Evolutionary conservation across 495 filamentous ascomycete species (phyloP).

Genomic region (Penicillium cinerascens): DNA sequence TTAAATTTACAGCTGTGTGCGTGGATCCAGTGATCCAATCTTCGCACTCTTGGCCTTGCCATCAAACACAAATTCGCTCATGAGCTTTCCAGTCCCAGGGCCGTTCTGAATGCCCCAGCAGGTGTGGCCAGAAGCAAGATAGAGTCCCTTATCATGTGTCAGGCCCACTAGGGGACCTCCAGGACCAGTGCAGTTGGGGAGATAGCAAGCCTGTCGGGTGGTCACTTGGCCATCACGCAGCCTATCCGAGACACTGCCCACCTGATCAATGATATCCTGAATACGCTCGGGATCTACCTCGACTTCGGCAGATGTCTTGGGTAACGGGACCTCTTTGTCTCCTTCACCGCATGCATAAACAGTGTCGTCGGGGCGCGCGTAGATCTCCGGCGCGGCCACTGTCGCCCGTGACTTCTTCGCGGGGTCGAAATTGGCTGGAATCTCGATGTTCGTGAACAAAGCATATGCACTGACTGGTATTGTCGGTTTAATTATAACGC

Average conservation of each 20-base stretch:
- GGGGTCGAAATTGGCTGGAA: constrained; percentile 59
- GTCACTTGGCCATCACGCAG: constrained; percentile 73
- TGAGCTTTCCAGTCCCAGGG: constrained; percentile 82
- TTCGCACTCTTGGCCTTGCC: constrained; percentile 73
- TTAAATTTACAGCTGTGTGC: constrained; percentile 40
- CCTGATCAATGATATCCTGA: constrained; percentile 84
- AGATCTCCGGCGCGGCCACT: constrained; percentile 84
- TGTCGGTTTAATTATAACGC: constrained; percentile 73
- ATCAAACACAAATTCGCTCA: constrained; percentile 83
- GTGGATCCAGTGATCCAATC: constrained; percentile 67
- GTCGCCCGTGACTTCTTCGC: constrained; percentile 51
- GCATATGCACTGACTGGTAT: constrained; percentile 80
- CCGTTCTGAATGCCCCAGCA: constrained; percentile 99
- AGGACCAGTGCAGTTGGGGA: constrained; percentile 67
- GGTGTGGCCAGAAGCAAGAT: constrained; percentile 87
- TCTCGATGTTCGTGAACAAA: constrained; percentile 83
- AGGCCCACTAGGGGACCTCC: constrained; percentile 75
- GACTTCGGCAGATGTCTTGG: constrained; percentile 72
- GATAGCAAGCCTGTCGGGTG: constrained; percentile 88
- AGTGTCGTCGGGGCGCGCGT: constrained; percentile 81
- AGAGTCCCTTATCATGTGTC: constrained; percentile 70
- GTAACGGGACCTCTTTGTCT: constrained; percentile 71
- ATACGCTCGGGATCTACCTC: constrained; percentile 72
- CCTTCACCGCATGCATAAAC: constrained; percentile 94
- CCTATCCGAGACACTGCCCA: constrained; percentile 70